These are phyloP conservation scores for Mimosa pudica DNA, from an alignment of 306 rosid genomes.

Conservation along the genomic window DNA sequence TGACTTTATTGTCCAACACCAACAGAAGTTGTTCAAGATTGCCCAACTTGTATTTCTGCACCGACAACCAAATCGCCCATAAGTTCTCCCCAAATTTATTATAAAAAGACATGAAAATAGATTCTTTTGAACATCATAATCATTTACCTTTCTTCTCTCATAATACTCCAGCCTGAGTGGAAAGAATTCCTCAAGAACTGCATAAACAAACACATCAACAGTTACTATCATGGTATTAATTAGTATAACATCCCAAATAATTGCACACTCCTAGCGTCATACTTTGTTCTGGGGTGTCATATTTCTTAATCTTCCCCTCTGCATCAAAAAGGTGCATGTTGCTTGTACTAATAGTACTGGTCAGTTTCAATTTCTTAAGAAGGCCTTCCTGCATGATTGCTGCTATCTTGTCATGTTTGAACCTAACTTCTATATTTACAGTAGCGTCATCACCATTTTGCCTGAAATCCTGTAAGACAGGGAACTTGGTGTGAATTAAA, in stretches of 20 bases:
- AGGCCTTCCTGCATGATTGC: conserved; percentile 77
- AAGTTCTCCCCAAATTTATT: conserved; percentile 12
- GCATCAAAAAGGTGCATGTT: conserved; percentile 94
- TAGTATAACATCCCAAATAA: not conserved
- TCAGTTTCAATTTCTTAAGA: conserved; percentile 74
- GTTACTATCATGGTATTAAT: not conserved
- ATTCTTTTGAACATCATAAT: not conserved
- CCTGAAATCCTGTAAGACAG: conserved; percentile 65
- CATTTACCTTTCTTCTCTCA: conserved; percentile 78
- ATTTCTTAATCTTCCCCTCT: conserved; percentile 81
- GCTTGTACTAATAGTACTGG: conserved; percentile 61
- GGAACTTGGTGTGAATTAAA: not conserved
- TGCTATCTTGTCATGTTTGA: conserved; percentile 58
- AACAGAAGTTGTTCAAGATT: conserved; percentile 66
- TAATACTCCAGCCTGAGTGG: conserved; percentile 73
- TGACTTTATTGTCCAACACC: conserved; percentile 77
- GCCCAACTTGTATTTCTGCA: conserved; percentile 67
- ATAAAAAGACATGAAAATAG: not conserved
- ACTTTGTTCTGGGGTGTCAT: conserved; percentile 86
- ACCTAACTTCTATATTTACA: conserved; percentile 65
- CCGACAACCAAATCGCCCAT: conserved; percentile 9
- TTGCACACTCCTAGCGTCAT: conserved; percentile 19
- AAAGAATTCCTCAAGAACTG: conserved; percentile 90
- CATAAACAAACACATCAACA: conserved; percentile 27
- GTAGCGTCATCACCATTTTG: conserved; percentile 81